phyloP scores from a whole-genome alignment of 257 asterid genomes.

The Jacaranda mimosifolia region DNA sequence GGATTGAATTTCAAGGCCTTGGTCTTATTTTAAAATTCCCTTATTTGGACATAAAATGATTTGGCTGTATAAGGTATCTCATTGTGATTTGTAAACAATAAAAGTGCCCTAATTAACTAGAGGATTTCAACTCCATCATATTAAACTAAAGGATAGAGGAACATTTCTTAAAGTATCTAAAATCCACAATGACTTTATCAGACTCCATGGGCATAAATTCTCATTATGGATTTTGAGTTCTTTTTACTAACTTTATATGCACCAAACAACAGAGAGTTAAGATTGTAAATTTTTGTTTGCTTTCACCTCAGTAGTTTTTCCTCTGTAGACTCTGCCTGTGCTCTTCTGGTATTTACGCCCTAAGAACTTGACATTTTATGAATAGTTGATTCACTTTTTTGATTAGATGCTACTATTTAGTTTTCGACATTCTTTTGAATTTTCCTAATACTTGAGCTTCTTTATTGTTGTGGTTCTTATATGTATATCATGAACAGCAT shows the following conservation, averaged over 20 bases:
- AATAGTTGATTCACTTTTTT: background rate
- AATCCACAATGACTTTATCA: too few species aligned
- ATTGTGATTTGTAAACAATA: background rate
- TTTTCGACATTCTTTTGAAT: too few species aligned
- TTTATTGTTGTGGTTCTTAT: background rate
- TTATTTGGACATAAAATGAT: background rate
- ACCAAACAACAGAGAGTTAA: too few species aligned
- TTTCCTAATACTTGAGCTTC: too few species aligned
- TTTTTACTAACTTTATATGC: background rate
- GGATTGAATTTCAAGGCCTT: background rate
- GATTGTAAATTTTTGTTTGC: too few species aligned
- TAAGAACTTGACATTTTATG: background rate
- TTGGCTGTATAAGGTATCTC: background rate
- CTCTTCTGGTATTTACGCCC: background rate
- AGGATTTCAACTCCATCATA: background rate
- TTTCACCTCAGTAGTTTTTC: too few species aligned
- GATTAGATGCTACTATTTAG: background rate
- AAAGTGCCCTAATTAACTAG: background rate
- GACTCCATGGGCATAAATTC: too few species aligned
- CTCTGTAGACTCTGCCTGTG: too few species aligned
- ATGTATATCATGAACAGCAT: slow-evolving; percentile 46
- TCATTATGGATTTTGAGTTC: background rate
- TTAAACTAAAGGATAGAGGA: too few species aligned
- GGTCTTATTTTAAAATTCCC: background rate
- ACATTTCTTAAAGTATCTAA: too few species aligned